Evolutionary conservation across 495 filamentous ascomycete genomes (phyloP).

Genomic region (Penicillium antarcticum): DNA sequence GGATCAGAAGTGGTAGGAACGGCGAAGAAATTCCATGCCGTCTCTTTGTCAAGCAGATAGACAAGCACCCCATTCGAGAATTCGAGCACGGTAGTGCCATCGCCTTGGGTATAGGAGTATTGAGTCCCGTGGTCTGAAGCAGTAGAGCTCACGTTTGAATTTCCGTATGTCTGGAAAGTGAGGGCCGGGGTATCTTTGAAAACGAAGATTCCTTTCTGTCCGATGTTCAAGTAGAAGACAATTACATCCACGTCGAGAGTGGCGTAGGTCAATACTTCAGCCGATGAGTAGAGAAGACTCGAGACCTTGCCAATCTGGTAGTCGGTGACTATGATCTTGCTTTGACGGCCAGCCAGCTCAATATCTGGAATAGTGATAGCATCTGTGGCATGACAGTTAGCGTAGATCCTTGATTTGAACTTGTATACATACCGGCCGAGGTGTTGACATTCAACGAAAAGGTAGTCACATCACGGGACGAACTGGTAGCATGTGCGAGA

Average conservation of each 20-base stretch:
- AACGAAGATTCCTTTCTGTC: constrained; percentile 53
- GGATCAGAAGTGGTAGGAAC: constrained; percentile 37
- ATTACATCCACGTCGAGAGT: constrained; percentile 41
- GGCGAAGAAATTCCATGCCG: constrained; percentile 52
- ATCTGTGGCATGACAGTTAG: constrained; percentile 10
- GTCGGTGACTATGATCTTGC: constrained; percentile 69
- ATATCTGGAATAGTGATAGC: constrained; percentile 58
- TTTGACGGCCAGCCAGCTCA: constrained; percentile 64
- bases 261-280: constrained; percentile 63
- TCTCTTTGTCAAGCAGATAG: constrained; percentile 46
- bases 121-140: constrained; percentile 47
- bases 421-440: constrained; percentile 39
- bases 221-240: constrained; percentile 64
- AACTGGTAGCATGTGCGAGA: constrained; percentile 56
- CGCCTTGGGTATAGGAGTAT: constrained; percentile 31
- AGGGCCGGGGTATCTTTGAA: constrained; percentile 39
- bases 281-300: constrained; percentile 64
- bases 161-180: constrained; percentile 44
- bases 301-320: constrained; percentile 54
- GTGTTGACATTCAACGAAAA: constrained; percentile 60
- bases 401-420: not conserved
- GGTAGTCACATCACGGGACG: constrained; percentile 43
- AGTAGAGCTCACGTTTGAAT: constrained; percentile 31
- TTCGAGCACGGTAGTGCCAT: constrained; percentile 43
- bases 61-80: constrained; percentile 50